A percentile compares a stretch with the other conserved stretches of the same genome.
Evolutionary conservation across 1,284 basidiomycete genomes (phyloP).

Genomic region (Sanghuangporus baumii): DNA sequence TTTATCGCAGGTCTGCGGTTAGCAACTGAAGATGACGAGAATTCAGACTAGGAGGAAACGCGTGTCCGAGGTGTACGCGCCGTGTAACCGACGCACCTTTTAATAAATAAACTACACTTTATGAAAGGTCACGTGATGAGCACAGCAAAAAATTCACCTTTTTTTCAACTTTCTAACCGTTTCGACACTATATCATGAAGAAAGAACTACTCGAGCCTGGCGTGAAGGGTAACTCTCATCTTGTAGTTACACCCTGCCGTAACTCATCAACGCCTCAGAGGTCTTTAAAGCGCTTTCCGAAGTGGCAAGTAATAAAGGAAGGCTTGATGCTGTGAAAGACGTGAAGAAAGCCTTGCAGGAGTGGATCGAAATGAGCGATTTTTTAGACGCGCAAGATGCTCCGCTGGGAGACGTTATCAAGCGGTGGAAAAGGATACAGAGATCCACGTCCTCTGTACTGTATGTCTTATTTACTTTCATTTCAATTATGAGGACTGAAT

Average conservation of each 20-base stretch:
- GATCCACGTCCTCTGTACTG: not conserved
- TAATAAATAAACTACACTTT: too few relatives aligned
- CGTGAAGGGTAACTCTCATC: not conserved
- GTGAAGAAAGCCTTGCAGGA: conserved; percentile 56
- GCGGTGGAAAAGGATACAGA: conserved; percentile 20
- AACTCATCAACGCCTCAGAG: not conserved
- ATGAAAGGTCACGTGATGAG: not conserved
- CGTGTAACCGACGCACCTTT: too few relatives aligned
- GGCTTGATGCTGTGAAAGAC: conserved; percentile 39
- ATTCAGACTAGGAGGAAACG: not conserved
- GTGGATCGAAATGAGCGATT: conserved; percentile 42
- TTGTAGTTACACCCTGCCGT: not conserved
- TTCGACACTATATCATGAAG: not conserved
- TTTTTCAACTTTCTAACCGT: not conserved
- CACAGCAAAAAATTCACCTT: not conserved
- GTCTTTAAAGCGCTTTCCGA: not conserved
- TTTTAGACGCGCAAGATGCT: conserved; percentile 18
- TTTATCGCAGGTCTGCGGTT: not conserved
- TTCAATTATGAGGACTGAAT: not conserved
- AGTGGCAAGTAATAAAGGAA: conserved; percentile 43
- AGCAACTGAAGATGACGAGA: not conserved
- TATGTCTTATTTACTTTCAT: not conserved
- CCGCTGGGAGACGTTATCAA: not conserved
- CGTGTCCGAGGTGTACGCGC: not conserved
- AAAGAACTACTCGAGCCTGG: not conserved